Conservation (phyloP, 345 rosid genomes). For the Murraya koenigii region DNA sequence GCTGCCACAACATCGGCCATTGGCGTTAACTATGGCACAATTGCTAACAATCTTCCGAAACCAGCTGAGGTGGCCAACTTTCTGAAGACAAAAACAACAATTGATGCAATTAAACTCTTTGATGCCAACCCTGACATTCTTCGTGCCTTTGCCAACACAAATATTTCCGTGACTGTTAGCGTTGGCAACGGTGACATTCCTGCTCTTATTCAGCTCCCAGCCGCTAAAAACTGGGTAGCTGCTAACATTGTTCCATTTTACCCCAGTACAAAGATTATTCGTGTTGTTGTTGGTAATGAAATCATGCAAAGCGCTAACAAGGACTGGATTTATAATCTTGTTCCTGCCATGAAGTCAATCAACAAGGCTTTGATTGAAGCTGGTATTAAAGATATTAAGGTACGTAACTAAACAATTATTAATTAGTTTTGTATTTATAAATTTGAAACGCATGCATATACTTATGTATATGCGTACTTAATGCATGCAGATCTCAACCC, state of each 20-base stretch:
- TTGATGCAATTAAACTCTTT: conserved; percentile 68
- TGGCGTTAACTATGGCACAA: conserved; percentile 58
- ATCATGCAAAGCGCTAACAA: conserved; percentile 40
- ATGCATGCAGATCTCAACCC: conserved; percentile 59
- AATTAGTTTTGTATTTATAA: no score
- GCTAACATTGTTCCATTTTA: conserved; percentile 51
- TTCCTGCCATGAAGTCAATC: conserved; percentile 66
- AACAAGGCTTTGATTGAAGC: conserved; percentile 51
- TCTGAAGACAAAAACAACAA: conserved; percentile 52
- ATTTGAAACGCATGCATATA: no score
- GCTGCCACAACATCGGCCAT: no score
- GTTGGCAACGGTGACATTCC: conserved; percentile 61
- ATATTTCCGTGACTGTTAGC: conserved; percentile 52
- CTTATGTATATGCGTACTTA: no score
- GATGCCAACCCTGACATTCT: conserved; percentile 61
- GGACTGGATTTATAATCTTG: conserved; percentile 45
- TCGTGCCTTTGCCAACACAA: conserved; percentile 62
- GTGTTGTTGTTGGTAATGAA: conserved; percentile 72
- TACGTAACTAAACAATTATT: neutral
- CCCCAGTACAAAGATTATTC: conserved; percentile 59
- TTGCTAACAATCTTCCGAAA: conserved; percentile 70
- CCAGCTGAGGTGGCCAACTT: conserved; percentile 67
- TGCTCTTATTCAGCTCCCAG: conserved; percentile 29
- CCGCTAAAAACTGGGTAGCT: conserved; percentile 62
- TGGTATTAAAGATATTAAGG: conserved; percentile 64